phyloP scores from a whole-genome alignment of 169 alveolate species.

The Besnoitia besnoiti region DNA sequence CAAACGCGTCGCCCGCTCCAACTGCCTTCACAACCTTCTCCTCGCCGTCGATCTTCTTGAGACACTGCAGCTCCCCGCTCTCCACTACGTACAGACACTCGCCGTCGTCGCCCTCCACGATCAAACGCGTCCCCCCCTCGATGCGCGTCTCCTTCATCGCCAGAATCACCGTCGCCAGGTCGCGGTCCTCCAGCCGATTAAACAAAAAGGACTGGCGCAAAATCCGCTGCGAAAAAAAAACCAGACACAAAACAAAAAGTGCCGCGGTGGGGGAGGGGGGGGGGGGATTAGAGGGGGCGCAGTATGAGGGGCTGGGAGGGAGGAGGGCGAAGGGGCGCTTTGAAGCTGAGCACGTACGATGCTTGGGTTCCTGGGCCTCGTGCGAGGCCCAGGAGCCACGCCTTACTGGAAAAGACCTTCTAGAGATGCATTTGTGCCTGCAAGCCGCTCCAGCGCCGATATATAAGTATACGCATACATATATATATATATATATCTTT shows the following conservation, averaged over 20 bases:
- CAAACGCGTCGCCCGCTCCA: slow-evolving; percentile 93
- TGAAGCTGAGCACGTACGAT: no score
- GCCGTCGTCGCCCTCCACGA: slow-evolving; percentile 93
- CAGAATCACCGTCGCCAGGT: slow-evolving; percentile 82
- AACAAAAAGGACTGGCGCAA: slow-evolving; percentile 84
- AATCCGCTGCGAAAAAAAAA: slow-evolving; percentile 65
- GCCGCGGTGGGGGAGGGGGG: no score
- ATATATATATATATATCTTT: no score
- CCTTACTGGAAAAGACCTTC: no score
- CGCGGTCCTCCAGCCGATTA: slow-evolving; percentile 83
- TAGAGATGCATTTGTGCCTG: no score
- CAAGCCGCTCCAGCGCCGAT: no score
- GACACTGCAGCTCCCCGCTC: slow-evolving; percentile 86
- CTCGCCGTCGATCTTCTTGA: slow-evolving; percentile 76
- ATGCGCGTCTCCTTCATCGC: slow-evolving; percentile 90
- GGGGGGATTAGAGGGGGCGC: no score
- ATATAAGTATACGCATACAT: no score
- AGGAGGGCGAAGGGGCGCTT: no score
- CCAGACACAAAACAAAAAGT: background rate
- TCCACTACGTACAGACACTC: slow-evolving; percentile 90
- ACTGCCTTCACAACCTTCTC: slow-evolving; percentile 77
- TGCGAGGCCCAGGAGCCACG: no score
- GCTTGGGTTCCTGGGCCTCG: no score
- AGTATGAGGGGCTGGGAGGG: no score
- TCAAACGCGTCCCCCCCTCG: slow-evolving; percentile 65